Evolutionary conservation across 2,329 filamentous ascomycete genomes (phyloP).

Genomic region (Colletotrichum gloeosporioides): DNA sequence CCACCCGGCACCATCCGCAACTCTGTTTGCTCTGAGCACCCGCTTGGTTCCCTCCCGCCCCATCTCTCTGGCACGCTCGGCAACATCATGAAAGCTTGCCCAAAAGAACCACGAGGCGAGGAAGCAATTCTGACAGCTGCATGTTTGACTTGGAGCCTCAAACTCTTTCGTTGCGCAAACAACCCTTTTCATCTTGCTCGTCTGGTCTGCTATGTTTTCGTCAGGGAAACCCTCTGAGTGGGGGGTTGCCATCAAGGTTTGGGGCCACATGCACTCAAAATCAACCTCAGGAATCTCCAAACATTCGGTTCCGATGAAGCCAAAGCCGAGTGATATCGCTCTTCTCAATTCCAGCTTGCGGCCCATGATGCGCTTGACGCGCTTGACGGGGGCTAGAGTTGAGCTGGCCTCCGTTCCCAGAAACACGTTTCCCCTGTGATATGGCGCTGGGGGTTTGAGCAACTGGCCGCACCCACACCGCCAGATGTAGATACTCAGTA

Average conservation of each 20-base stretch:
- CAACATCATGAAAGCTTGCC: background rate
- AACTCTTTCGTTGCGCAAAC: background rate
- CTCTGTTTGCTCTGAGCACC: background rate
- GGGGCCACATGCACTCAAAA: background rate
- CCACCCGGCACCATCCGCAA: background rate
- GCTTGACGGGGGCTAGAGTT: background rate
- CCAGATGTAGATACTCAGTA: background rate
- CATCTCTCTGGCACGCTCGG: background rate
- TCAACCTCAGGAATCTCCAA: background rate
- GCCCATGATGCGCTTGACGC: background rate
- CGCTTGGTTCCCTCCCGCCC: background rate
- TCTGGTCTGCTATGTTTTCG: background rate
- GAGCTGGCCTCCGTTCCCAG: background rate
- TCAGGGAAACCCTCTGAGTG: background rate
- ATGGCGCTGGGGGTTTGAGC: background rate
- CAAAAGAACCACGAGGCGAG: background rate
- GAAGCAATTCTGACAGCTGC: background rate
- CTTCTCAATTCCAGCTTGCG: background rate
- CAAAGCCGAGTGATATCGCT: background rate
- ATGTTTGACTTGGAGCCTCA: background rate
- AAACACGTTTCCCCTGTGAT: background rate
- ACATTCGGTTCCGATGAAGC: background rate
- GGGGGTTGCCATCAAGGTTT: background rate
- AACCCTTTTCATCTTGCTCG: background rate
- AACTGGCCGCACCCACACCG: background rate